Evolutionary conservation across 1,284 basidiomycete genomes (phyloP).

Genomic region (Apiotrichum veenhuisii): DNA sequence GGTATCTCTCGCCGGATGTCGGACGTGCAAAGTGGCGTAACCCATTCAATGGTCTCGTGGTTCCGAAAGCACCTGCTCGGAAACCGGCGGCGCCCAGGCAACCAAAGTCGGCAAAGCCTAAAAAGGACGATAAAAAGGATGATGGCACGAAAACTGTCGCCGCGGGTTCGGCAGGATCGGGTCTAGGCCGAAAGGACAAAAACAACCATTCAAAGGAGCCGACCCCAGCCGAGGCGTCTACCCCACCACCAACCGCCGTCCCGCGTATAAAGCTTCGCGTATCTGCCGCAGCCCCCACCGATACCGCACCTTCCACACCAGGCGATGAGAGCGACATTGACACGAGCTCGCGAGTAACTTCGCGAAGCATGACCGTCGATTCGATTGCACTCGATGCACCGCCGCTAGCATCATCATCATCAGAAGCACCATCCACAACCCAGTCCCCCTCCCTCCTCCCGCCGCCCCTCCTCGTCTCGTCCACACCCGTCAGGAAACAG

Average conservation of each 20-base stretch:
- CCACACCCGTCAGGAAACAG: not conserved
- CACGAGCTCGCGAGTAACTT: conserved; percentile 9
- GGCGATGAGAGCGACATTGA: conserved; percentile 14
- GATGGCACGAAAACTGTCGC: not conserved
- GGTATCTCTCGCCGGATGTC: conserved; percentile 32
- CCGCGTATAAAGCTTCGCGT: conserved; percentile 19
- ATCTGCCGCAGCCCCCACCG: not conserved
- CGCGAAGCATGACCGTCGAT: conserved; percentile 13
- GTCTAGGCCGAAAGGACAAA: conserved; percentile 6
- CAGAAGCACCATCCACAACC: conserved; percentile 6
- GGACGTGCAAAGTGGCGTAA: conserved; percentile 40
- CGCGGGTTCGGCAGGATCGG: not conserved
- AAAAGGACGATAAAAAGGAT: conserved; percentile 8
- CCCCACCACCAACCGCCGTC: not conserved
- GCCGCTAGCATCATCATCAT: conserved; percentile 1
- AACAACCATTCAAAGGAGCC: conserved; percentile 4
- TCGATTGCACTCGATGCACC: not conserved
- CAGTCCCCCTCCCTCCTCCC: not conserved
- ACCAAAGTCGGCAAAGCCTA: conserved; percentile 13
- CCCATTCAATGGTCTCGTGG: conserved; percentile 41
- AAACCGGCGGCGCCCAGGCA: conserved; percentile 32
- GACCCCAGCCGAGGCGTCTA: conserved; percentile 2
- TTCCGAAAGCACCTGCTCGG: conserved; percentile 34
- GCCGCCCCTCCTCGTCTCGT: not conserved
- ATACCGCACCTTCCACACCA: not conserved